Base-by-base conservation (phyloP, 495 filamentous ascomycete genomes). In the Penicillium roqueforti region DNA sequence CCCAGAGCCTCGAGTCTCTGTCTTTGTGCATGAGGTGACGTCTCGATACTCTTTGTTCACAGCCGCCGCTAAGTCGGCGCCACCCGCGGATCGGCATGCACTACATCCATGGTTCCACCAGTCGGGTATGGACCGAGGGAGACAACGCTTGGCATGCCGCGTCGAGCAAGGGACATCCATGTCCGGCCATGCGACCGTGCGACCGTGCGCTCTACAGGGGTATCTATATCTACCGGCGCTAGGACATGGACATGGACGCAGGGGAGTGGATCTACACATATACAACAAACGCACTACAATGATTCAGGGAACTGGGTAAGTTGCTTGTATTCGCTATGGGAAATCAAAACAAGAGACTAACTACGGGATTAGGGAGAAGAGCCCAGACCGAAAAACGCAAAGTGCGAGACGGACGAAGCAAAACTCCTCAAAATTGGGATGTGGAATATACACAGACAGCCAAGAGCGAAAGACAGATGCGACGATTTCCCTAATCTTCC, bases 401-500 rank as follows among this genome's bases (percentile, higher is more conserved):
- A 39, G n/a, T 19, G 51, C 32, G 34, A 40, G 19, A 44, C 31
- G 40, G 29, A 42, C 31, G 1, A 29, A 20, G 19, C 9, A 6
- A 23, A 36, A 44, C 19, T 34, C 20, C 39, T 23, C 9, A 29
- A 20, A 16, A 31, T 19, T 11, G 28, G 13, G 11, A 41, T 52
- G 52, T 22, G 39, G 58, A 39, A 57, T 57, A 38, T 54, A 54
- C 54, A 60, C 40, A 39, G 36, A 36, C 37, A 44, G n/a, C 34
- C 28, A 23, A 26, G 48, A 6, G 36, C 4, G 26, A 25, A 48
- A 37, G 22, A 34, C 3, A 31, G 39, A 41, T 19, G 36, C 7
- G 40, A 44, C 39, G 3, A n/a, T 1, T 69, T 77, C 43, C 48
- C 61, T 68, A 79, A 1, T 96, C 88, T 65, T 96, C 90, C 59